A percentile compares a stretch with the other conserved stretches of the same genome.
These are phyloP conservation scores for Carallia pectinifolia DNA, from an alignment of 345 rosid genomes.

Conservation along the genomic window DNA sequence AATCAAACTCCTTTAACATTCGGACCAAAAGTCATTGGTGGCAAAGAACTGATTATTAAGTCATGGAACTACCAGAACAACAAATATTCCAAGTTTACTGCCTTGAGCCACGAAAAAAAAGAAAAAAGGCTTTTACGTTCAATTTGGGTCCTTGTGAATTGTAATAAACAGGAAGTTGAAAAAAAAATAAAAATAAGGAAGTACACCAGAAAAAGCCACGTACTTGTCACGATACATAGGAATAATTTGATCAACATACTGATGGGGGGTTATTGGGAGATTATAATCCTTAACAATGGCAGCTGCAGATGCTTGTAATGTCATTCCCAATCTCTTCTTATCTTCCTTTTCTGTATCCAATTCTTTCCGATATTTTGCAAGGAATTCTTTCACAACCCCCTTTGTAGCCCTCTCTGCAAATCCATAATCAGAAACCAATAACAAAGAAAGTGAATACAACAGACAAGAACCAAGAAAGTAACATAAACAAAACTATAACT, in stretches of 20 bases:
- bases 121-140: neutral
- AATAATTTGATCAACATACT: conserved; percentile 33
- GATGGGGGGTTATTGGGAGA: conserved; percentile 39
- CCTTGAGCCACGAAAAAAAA: neutral
- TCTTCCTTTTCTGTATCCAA: conserved; percentile 24
- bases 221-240: conserved; percentile 35
- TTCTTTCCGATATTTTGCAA: conserved; percentile 39
- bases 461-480: neutral
- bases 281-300: conserved; percentile 37
- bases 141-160: too few relatives aligned
- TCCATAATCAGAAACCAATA: neutral
- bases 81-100: too few relatives aligned
- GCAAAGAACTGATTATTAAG: too few relatives aligned
- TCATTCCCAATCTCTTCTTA: conserved; percentile 37
- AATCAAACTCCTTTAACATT: too few relatives aligned
- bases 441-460: neutral
- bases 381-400: conserved; percentile 34
- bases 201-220: neutral
- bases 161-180: neutral
- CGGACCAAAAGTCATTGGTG: too few relatives aligned
- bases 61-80: too few relatives aligned
- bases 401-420: conserved; percentile 31
- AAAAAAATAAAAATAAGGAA: neutral
- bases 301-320: conserved; percentile 35
- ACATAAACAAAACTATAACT: neutral